These are phyloP conservation scores for Phytopythium sindhum DNA, from an alignment of 352 stramenopile genomes.

Conservation along the genomic window DNA sequence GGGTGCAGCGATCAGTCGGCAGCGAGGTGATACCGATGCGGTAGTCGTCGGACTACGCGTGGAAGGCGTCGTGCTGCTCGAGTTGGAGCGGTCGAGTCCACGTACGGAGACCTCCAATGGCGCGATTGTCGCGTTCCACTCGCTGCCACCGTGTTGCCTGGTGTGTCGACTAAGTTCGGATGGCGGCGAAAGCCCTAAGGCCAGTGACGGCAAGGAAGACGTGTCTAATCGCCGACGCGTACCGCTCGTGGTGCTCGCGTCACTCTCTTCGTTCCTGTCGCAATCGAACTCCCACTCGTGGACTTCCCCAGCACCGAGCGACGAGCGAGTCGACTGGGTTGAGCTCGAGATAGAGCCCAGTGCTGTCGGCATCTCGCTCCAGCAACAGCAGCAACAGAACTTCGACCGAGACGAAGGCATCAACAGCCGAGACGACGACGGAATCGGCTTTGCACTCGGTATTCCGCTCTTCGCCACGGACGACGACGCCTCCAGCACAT, in stretches of 20 bases:
- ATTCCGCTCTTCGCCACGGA: not conserved
- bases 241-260: conserved; percentile 21
- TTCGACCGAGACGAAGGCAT: not conserved
- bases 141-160: conserved; percentile 32
- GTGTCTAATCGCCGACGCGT: not conserved
- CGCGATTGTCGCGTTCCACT: conserved; percentile 12
- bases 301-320: not conserved
- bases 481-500: not conserved
- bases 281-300: not conserved
- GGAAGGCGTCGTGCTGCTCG: conserved; percentile 31
- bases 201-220: not conserved
- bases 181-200: too few relatives aligned
- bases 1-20: not conserved
- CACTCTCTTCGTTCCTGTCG: conserved; percentile 18
- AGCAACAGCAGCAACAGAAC: not conserved
- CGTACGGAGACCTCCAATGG: not conserved
- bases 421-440: not conserved
- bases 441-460: not conserved
- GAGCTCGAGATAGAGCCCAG: not conserved
- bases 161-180: conserved; percentile 11
- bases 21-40: not conserved
- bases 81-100: conserved; percentile 6
- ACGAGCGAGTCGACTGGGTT: conserved; percentile 1
- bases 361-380: not conserved
- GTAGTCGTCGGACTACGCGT: conserved; percentile 6